Percentiles rank a stretch among this genome's conserved stretches.
These are phyloP conservation scores for Hyaloscypha finlandica DNA, from an alignment of 495 filamentous ascomycete genomes.

Conservation along the genomic window DNA sequence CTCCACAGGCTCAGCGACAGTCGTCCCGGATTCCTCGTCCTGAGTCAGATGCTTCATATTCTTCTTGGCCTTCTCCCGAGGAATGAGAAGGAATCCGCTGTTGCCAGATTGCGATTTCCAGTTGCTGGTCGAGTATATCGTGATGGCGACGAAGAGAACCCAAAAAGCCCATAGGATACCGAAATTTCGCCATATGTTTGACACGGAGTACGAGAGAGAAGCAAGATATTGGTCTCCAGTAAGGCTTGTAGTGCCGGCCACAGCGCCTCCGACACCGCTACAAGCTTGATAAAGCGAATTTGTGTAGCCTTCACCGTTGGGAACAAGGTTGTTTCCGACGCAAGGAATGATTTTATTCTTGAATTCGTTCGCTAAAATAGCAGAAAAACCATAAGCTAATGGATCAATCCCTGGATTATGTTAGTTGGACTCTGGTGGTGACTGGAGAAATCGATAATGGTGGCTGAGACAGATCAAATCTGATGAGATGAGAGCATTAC, in stretches of 20 bases:
- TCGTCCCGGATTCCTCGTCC: slow-evolving; percentile 36
- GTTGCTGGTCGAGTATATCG: slow-evolving; percentile 54
- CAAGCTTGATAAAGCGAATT: slow-evolving; percentile 59
- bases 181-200: slow-evolving; percentile 76
- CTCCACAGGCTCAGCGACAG: neutral
- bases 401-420: slow-evolving; percentile 38
- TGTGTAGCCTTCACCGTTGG: slow-evolving; percentile 60
- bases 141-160: slow-evolving; percentile 53
- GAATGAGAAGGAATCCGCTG: slow-evolving; percentile 37
- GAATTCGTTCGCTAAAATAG: slow-evolving; percentile 48
- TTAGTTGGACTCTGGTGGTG: slow-evolving; percentile 14
- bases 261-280: slow-evolving; percentile 54
- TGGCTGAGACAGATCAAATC: neutral
- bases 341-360: slow-evolving; percentile 49
- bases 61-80: slow-evolving; percentile 39
- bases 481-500: neutral
- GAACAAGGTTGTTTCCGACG: slow-evolving; percentile 51
- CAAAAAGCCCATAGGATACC: slow-evolving; percentile 74
- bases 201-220: slow-evolving; percentile 58
- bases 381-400: slow-evolving; percentile 44
- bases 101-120: slow-evolving; percentile 22
- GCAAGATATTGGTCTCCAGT: slow-evolving; percentile 71
- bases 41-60: slow-evolving; percentile 24
- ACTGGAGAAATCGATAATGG: neutral
- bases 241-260: slow-evolving; percentile 51